A percentile compares a stretch with the other conserved stretches of the same genome.
Evolutionary conservation across 2,329 filamentous ascomycete genomes (phyloP).

Genomic region (Sclerotinia nivalis): DNA sequence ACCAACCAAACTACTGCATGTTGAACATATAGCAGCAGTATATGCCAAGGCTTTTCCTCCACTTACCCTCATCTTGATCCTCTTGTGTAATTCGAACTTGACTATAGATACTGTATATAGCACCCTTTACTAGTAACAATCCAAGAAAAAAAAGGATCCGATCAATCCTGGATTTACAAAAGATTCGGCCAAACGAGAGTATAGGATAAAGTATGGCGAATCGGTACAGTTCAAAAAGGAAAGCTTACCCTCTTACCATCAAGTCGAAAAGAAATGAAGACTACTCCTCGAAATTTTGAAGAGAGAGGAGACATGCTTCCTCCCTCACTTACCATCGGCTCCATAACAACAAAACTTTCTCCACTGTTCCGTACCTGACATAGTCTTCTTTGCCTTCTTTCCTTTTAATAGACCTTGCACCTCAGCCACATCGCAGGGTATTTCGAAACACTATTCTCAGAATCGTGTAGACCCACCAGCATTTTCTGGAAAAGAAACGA

Average conservation of each 20-base stretch:
- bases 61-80: constrained; percentile 22
- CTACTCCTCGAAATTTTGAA: neutral
- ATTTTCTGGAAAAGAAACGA: neutral
- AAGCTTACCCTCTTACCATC: neutral
- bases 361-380: constrained; percentile 16
- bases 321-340: constrained; percentile 9
- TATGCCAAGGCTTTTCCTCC: constrained; percentile 23
- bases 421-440: neutral
- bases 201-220: constrained; percentile 19
- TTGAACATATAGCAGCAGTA: constrained; percentile 22
- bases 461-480: neutral
- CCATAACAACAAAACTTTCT: constrained; percentile 18
- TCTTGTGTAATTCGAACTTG: neutral
- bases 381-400: neutral
- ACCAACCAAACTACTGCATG: constrained; percentile 18
- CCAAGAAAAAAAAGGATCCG: neutral
- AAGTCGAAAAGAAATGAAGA: constrained; percentile 1
- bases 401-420: constrained; percentile 3
- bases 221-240: neutral
- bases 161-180: constrained; percentile 1
- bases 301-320: constrained; percentile 12
- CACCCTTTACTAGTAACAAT: neutral
- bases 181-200: constrained; percentile 19
- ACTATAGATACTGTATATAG: neutral
- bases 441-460: constrained; percentile 4